Base-by-base conservation (phyloP, 441 rosid species). In the Lepidium campestre region DNA sequence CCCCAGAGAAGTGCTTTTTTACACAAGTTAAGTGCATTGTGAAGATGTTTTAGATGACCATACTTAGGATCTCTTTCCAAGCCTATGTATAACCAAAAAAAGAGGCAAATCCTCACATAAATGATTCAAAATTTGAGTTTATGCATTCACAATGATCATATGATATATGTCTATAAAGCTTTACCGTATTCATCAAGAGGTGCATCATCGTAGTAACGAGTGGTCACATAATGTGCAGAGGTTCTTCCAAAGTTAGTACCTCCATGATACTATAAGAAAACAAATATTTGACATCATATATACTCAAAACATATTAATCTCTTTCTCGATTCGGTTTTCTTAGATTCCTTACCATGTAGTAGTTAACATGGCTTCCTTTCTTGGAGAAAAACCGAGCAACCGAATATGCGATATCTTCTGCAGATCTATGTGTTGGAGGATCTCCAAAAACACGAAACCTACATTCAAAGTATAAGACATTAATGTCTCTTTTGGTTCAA, bases 371-470 rank as follows among this genome's bases (percentile, higher is more conserved):
- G 60, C 80, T 78, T 73, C 97, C 97, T 36, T 85, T 88, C 77
- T 88, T 94, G 3, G 97, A 78, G 60, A 88, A 82, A 78, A 88
- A 95, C 2, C 96, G 84, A 60, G 95, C 89, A 27, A 85, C 91
- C 4, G 95, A 80, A 76, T 55, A 88, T 0, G 95, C 90, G 1
- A 85, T 64, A 73, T 95, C 97, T 79, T 90, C 97, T 13, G 81
- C 96, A 18, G 96, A 55, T 76, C 99, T 83, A 34, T 90, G 90
- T 9, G 93, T 77, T 35, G 96, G 91, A 0, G 97, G 92, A 70
- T 91, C 97, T n/a, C 99, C 99, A 58, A 80, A 94, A 11, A 89
- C 97, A 29, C 93, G 78, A 69, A 76, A 90, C 77, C 98, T 89
- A 78, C 15, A 62, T 55, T 64, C 29, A 74, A 36, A 48, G 50